phyloP scores from a whole-genome alignment of 495 filamentous ascomycete genomes.

The Podospora tetraspora region DNA sequence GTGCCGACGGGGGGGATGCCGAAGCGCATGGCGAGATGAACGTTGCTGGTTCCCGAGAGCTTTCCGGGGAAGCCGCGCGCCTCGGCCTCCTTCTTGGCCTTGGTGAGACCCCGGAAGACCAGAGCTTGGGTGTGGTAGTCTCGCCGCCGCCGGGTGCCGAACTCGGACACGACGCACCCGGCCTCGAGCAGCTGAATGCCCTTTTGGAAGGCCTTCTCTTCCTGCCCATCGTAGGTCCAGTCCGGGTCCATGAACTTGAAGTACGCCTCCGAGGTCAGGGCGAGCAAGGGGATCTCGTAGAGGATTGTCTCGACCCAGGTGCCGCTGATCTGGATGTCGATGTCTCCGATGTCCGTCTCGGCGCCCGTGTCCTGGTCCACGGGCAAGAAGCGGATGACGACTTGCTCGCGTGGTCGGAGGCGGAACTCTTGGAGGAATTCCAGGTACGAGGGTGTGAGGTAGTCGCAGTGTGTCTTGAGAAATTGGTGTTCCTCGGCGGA shows the following conservation, averaged over 20 bases:
- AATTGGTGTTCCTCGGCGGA: conserved; percentile 73
- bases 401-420: conserved; percentile 72
- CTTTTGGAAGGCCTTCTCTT: conserved; percentile 75
- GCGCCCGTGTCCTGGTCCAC: conserved; percentile 54
- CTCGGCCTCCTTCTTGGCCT: conserved; percentile 63
- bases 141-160: conserved; percentile 79
- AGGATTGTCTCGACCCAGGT: conserved; percentile 93
- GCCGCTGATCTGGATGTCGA: conserved; percentile 69
- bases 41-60: conserved; percentile 88
- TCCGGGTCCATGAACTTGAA: conserved; percentile 91
- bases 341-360: conserved; percentile 64
- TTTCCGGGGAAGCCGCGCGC: conserved; percentile 59
- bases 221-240: conserved; percentile 79
- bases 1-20: conserved; percentile 79
- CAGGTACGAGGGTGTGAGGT: conserved; percentile 72
- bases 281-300: conserved; percentile 92
- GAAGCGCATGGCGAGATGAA: conserved; percentile 93
- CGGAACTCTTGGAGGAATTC: conserved; percentile 74
- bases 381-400: conserved; percentile 65
- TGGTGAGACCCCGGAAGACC: conserved; percentile 75
- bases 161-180: conserved; percentile 89
- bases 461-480: conserved; percentile 73
- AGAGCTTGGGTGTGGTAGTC: conserved; percentile 94
- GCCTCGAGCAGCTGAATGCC: conserved; percentile 67
- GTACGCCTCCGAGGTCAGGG: conserved; percentile 89